These are phyloP conservation scores for Verticillium tricorpus DNA, from an alignment of 2,329 filamentous ascomycete species.

Conservation along the genomic window DNA sequence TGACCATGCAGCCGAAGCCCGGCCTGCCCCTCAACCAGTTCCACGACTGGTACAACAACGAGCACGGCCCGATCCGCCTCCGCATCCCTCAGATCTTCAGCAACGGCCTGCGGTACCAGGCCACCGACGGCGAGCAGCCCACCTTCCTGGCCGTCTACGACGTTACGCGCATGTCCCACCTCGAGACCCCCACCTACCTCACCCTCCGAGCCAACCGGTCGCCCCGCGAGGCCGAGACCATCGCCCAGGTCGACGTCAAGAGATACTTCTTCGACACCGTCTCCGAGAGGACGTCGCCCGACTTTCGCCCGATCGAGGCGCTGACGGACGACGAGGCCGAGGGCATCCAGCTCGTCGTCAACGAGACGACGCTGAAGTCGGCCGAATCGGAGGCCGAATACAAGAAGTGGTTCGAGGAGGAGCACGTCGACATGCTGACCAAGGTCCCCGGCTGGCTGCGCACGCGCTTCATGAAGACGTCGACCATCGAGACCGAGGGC, in stretches of 20 bases:
- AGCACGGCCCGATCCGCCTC: constrained; percentile 79
- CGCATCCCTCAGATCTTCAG: constrained; percentile 67
- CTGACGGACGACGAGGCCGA: constrained; percentile 54
- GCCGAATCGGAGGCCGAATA: constrained; percentile 49
- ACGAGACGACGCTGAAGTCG: constrained; percentile 52
- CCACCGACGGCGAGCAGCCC: constrained; percentile 58
- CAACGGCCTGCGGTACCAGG: constrained; percentile 76
- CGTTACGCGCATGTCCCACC: constrained; percentile 66
- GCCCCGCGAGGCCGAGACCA: constrained; percentile 47
- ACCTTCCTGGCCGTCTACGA: constrained; percentile 80
- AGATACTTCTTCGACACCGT: constrained; percentile 68
- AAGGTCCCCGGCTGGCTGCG: constrained; percentile 77
- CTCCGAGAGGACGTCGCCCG: constrained; percentile 46
- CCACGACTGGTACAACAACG: constrained; percentile 93
- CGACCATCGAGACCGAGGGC: constrained; percentile 51
- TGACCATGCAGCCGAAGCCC: constrained; percentile 77
- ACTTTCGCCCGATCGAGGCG: constrained; percentile 57
- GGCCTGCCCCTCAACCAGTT: constrained; percentile 65
- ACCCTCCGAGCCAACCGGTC: constrained; percentile 55
- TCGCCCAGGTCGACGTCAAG: constrained; percentile 58
- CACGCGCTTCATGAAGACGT: constrained; percentile 65
- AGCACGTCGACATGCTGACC: constrained; percentile 67
- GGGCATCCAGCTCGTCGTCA: constrained; percentile 57
- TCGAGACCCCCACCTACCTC: constrained; percentile 68
- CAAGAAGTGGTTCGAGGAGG: constrained; percentile 67